phyloP scores from a whole-genome alignment of 2,329 filamentous ascomycete species.

The Nemania sp. region DNA sequence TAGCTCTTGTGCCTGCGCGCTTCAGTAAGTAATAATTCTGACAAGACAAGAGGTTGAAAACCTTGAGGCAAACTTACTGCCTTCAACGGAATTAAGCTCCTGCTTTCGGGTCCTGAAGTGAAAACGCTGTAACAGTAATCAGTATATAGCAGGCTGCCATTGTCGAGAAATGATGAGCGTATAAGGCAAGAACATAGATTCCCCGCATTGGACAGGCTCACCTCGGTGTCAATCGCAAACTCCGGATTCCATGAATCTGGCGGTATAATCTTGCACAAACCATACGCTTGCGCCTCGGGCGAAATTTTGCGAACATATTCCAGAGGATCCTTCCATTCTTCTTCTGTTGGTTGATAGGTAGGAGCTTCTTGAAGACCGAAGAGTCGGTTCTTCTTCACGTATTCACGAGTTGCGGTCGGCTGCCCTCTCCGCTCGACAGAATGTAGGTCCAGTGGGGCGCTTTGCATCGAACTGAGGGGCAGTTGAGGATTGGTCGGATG shows the following conservation, averaged over 20 bases:
- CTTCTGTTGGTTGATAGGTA: conserved; percentile 84
- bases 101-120: conserved; percentile 96
- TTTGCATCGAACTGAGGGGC: conserved; percentile 60
- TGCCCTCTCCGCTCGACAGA: conserved; percentile 92
- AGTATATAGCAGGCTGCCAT: conserved; percentile 9
- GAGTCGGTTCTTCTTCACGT: conserved; percentile 74
- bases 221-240: conserved; percentile 96
- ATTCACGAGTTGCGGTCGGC: conserved; percentile 73
- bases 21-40: conserved; percentile 10
- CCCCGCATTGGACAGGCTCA: conserved; percentile 47
- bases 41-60: not conserved
- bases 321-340: conserved; percentile 93
- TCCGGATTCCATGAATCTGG: conserved; percentile 92
- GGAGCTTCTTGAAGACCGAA: conserved; percentile 89
- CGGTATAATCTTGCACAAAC: conserved; percentile 93
- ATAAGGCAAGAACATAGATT: not conserved
- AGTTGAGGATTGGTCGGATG: conserved; percentile 54
- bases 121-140: conserved; percentile 67
- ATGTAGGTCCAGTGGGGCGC: conserved; percentile 73
- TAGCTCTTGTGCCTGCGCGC: conserved; percentile 79
- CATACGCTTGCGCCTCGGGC: conserved; percentile 82
- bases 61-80: conserved; percentile 68
- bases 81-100: conserved; percentile 96
- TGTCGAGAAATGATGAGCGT: not conserved
- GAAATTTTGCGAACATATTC: conserved; percentile 92